Percentiles rank a stretch among this genome's conserved stretches.
Evolutionary conservation across 2,329 filamentous ascomycete genomes (phyloP).

Genomic region (Macrophomina pseudophaseolina): DNA sequence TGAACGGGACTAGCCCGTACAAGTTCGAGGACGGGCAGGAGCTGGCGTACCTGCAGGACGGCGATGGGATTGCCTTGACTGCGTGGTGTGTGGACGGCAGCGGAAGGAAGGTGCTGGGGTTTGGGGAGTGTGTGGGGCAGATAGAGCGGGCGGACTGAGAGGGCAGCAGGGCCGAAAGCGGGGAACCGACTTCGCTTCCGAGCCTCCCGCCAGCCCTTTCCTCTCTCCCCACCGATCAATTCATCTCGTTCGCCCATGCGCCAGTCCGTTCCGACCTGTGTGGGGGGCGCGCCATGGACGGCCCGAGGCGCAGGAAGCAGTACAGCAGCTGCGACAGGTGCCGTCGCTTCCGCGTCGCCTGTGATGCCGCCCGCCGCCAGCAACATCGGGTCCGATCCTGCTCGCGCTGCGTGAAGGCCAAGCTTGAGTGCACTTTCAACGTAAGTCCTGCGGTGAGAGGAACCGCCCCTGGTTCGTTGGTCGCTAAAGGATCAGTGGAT

Average conservation of each 20-base stretch:
- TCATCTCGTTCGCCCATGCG: neutral
- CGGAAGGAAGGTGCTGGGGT: conserved; percentile 42
- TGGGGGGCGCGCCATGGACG: neutral
- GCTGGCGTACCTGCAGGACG: conserved; percentile 48
- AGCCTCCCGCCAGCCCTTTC: neutral
- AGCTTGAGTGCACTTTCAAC: neutral
- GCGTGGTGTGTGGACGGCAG: conserved; percentile 40
- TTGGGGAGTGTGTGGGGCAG: conserved; percentile 47
- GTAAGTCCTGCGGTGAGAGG: neutral
- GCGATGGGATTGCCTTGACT: conserved; percentile 46
- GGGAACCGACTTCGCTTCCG: neutral
- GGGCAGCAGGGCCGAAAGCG: neutral
- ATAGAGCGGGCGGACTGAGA: conserved; percentile 32
- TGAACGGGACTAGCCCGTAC: conserved; percentile 41
- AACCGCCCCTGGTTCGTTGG: neutral
- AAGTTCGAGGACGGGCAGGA: conserved; percentile 39
- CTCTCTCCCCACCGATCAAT: neutral
- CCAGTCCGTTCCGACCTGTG: neutral
- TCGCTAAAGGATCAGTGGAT: neutral
- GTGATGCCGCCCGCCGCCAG: neutral
- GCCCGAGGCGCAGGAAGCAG: neutral
- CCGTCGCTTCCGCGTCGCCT: neutral
- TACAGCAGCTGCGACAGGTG: conserved; percentile 6
- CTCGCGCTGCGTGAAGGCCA: neutral
- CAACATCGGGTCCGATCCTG: neutral